Conservation (phyloP, 2,329 filamentous ascomycete species). For the Alternaria incomplexa region DNA sequence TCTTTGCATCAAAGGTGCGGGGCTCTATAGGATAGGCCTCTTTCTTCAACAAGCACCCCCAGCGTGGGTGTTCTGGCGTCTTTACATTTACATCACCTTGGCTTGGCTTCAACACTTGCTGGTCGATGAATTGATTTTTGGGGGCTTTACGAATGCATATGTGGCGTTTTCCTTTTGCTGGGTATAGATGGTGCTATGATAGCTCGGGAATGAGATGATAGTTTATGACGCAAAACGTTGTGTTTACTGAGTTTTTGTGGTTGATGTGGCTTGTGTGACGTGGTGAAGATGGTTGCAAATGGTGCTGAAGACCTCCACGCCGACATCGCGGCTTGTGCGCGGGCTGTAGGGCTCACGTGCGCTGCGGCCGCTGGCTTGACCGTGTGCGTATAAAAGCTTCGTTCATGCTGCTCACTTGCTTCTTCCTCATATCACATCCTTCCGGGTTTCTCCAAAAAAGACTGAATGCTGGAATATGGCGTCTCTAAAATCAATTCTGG, state of each 20-base stretch:
- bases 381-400: not conserved
- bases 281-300: not conserved
- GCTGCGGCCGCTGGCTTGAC: no score
- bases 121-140: not conserved
- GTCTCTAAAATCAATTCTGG: no score
- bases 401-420: fast-evolving
- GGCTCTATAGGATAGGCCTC: not conserved
- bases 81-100: not conserved
- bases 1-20: not conserved
- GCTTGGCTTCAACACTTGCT: slow-evolving; percentile 1
- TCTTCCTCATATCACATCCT: not conserved
- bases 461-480: no score
- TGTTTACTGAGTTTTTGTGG: no score
- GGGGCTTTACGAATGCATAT: not conserved
- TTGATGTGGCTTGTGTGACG: no score
- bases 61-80: not conserved
- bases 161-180: not conserved
- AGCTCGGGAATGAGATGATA: not conserved
- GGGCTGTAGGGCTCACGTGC: no score
- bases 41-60: not conserved
- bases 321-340: no score
- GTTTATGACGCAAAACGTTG: not conserved
- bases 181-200: not conserved
- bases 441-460: not conserved
- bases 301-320: fast-evolving